Evolutionary conservation across 2,329 filamentous ascomycete genomes (phyloP), one percentile per base, ranked within the genome.

Genomic region (Hawksworthiomyces lignivorus): DNA sequence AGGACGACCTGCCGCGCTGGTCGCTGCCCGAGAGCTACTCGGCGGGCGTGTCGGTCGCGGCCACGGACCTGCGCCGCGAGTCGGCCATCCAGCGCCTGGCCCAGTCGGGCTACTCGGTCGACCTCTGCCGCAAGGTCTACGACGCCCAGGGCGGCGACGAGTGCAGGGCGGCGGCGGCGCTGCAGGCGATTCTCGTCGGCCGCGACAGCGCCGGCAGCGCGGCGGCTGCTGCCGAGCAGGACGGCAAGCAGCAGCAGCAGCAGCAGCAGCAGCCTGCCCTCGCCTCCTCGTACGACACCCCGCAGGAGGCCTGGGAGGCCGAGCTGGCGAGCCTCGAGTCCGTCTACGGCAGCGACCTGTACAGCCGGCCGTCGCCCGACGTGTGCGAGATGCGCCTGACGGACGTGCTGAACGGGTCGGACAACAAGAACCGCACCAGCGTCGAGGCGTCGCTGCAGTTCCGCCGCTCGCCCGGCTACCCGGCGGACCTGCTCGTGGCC

Each of bases 1-100:
- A 98, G 58, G 92, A 98, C 57, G 92, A 97, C 55, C 67, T 97
- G n/a, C 92, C 92, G 1, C 70, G 76, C 7, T 97, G 90, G 88
- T 87, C 87, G 52, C 67, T 98, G 31, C 92, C 92, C 0, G 89
- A 94, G 62, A 85, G 82, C 47, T 98, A 98, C 59, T 81, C 85
- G 10, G 90, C 89, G 21, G 92, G 92, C 18, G 82, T 97, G 20
- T 87, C 82, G 33, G 81, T 98, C 49, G 90, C 82, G 1, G 84
- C 84, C 38, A 84, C 81, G 7, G 84, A 96, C 57, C 61, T 96
- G 47, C 85, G 80, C 57, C 77, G 80, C 51, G 89, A 97, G 59
- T 82, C 79, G 4, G 83, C 84, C 43, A 78, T 96, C 52, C 88
- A 92, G 58, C 75, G 89, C 10, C 72, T 98, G 17, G 74, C 87